Evolutionary conservation across 2,329 filamentous ascomycete genomes (phyloP).

Genomic region (Zymoseptoria brevis): DNA sequence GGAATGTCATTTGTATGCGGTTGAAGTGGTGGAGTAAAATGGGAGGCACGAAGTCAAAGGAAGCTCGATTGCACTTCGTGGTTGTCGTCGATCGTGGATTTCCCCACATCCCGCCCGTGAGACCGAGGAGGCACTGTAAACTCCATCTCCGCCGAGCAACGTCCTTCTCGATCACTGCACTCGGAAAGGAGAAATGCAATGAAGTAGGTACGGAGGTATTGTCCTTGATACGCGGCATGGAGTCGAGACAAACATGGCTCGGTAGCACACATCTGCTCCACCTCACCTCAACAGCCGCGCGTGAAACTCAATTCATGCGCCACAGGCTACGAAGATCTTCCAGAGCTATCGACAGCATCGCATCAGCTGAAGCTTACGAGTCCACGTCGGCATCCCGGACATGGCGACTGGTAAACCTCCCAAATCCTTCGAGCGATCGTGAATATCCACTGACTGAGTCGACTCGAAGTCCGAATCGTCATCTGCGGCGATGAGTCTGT

Average conservation of each 20-base stretch:
- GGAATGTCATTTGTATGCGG: not conserved
- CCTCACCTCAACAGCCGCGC: not conserved
- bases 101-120: not conserved
- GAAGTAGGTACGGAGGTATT: not conserved
- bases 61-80: not conserved
- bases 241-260: not conserved
- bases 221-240: not conserved
- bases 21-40: not conserved
- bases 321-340: not conserved
- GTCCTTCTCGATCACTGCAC: not conserved
- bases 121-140: not conserved
- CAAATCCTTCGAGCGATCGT: not conserved
- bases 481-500: constrained; percentile 94
- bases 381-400: not conserved
- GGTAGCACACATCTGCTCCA: not conserved
- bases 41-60: not conserved
- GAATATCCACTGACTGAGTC: not conserved
- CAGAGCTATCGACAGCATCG: not conserved
- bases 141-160: not conserved
- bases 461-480: constrained; percentile 72
- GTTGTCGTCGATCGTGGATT: not conserved
- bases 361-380: not conserved
- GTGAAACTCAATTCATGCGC: not conserved
- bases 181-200: not conserved
- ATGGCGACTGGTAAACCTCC: not conserved